Evolutionary conservation across 768 basidiomycete genomes (phyloP).

Genomic region (Tylopilus plumbeoviolaceoides): DNA sequence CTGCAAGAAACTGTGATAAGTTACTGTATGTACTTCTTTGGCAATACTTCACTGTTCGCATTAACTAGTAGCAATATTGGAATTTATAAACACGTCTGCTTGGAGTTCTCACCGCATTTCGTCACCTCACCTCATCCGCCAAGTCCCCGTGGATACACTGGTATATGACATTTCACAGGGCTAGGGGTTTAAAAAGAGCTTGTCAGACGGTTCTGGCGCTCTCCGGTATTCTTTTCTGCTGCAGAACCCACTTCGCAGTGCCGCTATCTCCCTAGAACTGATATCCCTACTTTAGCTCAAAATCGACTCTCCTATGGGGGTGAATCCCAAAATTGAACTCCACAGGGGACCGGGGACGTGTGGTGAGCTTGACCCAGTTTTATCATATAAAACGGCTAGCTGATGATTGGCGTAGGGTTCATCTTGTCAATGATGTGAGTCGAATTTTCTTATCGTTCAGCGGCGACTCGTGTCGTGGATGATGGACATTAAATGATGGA

Average conservation of each 20-base stretch:
- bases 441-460: not conserved
- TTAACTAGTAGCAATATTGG: not conserved
- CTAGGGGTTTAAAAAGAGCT: not conserved
- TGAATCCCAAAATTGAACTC: not conserved
- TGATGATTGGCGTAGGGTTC: not conserved
- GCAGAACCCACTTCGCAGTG: not conserved
- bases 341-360: not conserved
- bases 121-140: not conserved
- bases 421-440: slow-evolving; percentile 2
- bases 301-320: not conserved
- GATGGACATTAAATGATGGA: not conserved
- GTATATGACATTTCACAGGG: not conserved
- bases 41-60: slow-evolving; percentile 11
- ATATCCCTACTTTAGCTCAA: too few species aligned
- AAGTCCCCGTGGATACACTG: not conserved
- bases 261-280: not conserved
- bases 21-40: slow-evolving; percentile 12
- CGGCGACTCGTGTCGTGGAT: not conserved
- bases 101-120: not conserved
- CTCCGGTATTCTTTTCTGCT: not conserved
- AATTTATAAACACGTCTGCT: not conserved
- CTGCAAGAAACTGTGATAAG: slow-evolving; percentile 4
- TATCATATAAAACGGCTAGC: not conserved
- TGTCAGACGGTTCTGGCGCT: not conserved
- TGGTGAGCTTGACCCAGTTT: not conserved